Evolutionary conservation across 2,329 filamentous ascomycete genomes (phyloP), one percentile per base, ranked within the genome.

Genomic region (Zymoseptoria tritici): DNA sequence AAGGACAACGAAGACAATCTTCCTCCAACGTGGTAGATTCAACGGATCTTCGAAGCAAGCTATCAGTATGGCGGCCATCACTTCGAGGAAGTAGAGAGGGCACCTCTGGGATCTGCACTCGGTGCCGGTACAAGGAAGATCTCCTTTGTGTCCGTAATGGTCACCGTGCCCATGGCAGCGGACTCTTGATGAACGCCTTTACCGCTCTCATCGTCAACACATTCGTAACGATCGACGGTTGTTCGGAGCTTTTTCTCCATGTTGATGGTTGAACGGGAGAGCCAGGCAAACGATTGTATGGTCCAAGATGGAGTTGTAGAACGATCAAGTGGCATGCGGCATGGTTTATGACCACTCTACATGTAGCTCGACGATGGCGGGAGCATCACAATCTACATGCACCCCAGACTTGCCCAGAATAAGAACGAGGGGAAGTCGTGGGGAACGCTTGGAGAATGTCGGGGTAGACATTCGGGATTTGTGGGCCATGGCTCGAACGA

Each of bases 161-260:
- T 69, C 26, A 73, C 68, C 0, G 70, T 72, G 9, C 72, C 72
- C 64, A 72, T 72, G 1, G 63, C 63, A 13, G 57, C 61, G 4
- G 57, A 13, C 20, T 58, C 42, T 19, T 53, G 21, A 26, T 55
- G 42, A 16, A 42, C 11, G 13, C 59, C 58, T 53, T 54, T 49
- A 9, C 21, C 49, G 1, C 56, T 57, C 24, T 26, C 4, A 36
- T 54, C 54, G 8, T 61, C 57, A 42, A 56, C 57, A 24, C 56
- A 57, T 56, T 61, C 60, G 46, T 56, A 46, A n/a, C 56, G 57
- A 24, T 61, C 60, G 49, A 61, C 50, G 5, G 57, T 59, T 16
- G 57, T 52, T 13, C 54, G 49, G 9, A 36, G 21, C 8, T 59
- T 59, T 21, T 61, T 61, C 29, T 56, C 57, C 57, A 61, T 61